phyloP scores from a whole-genome alignment of 2,329 filamentous ascomycete species.

The Ophiocordyceps camponoti-rufipedis region DNA sequence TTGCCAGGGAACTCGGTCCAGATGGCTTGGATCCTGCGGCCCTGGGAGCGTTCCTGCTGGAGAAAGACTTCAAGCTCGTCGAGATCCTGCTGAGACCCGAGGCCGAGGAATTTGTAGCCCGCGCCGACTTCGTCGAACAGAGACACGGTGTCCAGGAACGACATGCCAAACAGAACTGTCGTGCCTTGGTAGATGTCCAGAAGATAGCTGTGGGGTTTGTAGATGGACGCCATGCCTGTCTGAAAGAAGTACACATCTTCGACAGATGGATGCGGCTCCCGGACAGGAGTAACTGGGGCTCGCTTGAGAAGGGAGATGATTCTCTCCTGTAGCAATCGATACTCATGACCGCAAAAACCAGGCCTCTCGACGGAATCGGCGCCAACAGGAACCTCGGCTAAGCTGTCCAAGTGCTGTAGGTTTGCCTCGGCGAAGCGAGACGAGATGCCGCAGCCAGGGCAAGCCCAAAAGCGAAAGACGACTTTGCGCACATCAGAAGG shows the following conservation, averaged over 20 bases:
- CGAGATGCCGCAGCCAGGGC: slow-evolving; percentile 18
- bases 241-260: slow-evolving; percentile 26
- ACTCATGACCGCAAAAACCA: not conserved
- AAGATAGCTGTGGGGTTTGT: slow-evolving; percentile 16
- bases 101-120: slow-evolving; percentile 23
- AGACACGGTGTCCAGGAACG: slow-evolving; percentile 24
- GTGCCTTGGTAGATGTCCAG: slow-evolving; percentile 9
- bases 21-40: slow-evolving; percentile 19
- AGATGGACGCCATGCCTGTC: slow-evolving; percentile 30
- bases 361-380: not conserved
- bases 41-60: slow-evolving; percentile 12
- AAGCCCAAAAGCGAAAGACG: slow-evolving; percentile 19
- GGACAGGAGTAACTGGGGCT: slow-evolving; percentile 1
- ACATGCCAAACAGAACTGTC: slow-evolving; percentile 21
- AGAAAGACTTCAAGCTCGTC: slow-evolving; percentile 20
- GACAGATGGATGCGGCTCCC: slow-evolving; percentile 10
- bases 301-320: not conserved
- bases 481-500: slow-evolving; percentile 12
- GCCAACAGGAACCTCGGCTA: slow-evolving; percentile 2
- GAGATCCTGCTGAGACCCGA: slow-evolving; percentile 17
- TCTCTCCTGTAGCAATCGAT: not conserved
- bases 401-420: slow-evolving; percentile 11
- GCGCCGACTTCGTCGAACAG: slow-evolving; percentile 19
- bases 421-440: slow-evolving; percentile 19
- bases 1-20: slow-evolving; percentile 19